Base-by-base conservation (phyloP, 441 rosid species). In the Corymbia citriodora region DNA sequence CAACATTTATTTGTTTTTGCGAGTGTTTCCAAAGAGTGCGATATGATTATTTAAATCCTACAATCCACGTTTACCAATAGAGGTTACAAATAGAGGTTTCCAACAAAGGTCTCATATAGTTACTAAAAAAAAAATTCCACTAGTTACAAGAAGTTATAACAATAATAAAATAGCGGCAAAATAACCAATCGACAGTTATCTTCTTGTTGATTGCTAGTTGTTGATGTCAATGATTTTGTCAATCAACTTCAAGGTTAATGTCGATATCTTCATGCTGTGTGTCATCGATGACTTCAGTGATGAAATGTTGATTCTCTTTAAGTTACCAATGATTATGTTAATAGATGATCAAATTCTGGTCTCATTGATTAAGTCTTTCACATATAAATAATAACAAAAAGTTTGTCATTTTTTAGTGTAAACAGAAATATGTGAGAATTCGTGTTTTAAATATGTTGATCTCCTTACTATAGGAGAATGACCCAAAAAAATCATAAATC, bases 51-150 rank as follows among this genome's bases (percentile, higher is more conserved):
- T 3, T 29, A 29, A 63, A 63, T 2, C 10, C 10, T 63, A 63
- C 18, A 63, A 63, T 63, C 36, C 14, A n/a, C 1, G 16, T 7
- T 63, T 63, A 63, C 4, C 7, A 63, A 29, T 1, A 9, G 4
- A 63, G 70, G 33, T 29, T 29, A 29, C 18, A 63, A 63, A 29
- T 17, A 63, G 13, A 63, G 33, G 70, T 63, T 63, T 29, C 33
- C 45, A 40, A 63, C 29, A 29, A 0, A 63, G 0, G 45, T 40
- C 5, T 4, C 45, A 40, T 40, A 40, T 40, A 40, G 29, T 2
- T 14, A 0, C 45, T 40, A 40, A 53, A 14, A 63, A 7, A 29
- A 4, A 16, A 63, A 33, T 63, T 36, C 5, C 3, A 63, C 18
- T 63, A 33, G 10, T 63, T 63, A 63, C 0, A 9, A 63, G 9